Evolutionary conservation across 148 eudicot species (phyloP), one percentile per base, ranked within the genome.

Genomic region (Hydrangea macrophylla): DNA sequence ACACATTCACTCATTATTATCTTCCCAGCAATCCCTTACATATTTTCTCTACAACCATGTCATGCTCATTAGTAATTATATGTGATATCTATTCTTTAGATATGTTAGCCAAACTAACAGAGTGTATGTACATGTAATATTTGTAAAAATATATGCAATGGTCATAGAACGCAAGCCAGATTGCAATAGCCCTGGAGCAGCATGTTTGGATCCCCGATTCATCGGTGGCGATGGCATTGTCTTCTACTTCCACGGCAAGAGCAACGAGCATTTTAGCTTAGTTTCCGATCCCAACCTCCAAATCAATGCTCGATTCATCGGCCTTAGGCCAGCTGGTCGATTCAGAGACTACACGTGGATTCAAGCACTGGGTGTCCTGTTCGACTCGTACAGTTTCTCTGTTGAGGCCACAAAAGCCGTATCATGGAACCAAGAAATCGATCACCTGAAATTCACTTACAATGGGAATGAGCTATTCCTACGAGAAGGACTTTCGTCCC

Each of bases 191-290:
- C 78, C 75, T 10, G 90, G 96, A 63, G 83, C 96, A 45, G 90
- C 88, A 10, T 90, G 96, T 70, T 78, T 67, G 57, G 96, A 90
- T 65, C 96, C 90, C 9, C 88, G 88, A 24, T 87, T 90, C 82
- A 85, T 90, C 0, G 96, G 96, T 5, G 90, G 79, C 60, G 92
- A 90, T n/a, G 86, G 86, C 62, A 71, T 83, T 10, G 82, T 84
- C 18, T 89, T 89, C 80, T 87, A 90, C 73, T 90, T 87, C 80
- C 92, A 90, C 23, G 96, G 96, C 58, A 83, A 81, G 75, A 80
- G 72, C 45, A 85, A 86, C 31, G 73, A 87, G 62, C 78, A 87
- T 67, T 90, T 83, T 77, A 71, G 76, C 77, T 80, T 90, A 40
- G 83, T 90, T 33, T 87, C 92, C 1, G 92, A 87, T 60, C 65